These are phyloP conservation scores for Plasmodium relictum DNA, from an alignment of 169 alveolate genomes.

Conservation along the genomic window DNA sequence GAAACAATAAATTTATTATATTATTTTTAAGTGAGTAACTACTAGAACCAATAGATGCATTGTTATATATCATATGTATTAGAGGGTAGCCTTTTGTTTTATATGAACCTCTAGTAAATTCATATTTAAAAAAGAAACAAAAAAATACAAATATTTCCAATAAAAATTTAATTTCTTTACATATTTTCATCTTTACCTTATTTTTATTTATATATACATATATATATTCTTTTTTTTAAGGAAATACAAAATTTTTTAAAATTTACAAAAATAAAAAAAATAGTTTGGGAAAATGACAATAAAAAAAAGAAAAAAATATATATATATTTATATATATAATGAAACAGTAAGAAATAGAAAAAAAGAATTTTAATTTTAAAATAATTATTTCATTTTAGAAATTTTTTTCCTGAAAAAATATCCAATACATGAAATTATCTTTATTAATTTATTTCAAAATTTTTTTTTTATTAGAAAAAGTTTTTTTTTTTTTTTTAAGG, in stretches of 20 bases:
- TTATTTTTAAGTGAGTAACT: slow-evolving; percentile 34
- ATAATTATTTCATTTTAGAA: too few relatives aligned
- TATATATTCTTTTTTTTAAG: background rate
- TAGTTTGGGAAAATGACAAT: background rate
- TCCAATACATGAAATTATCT: too few relatives aligned
- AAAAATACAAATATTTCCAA: slow-evolving; percentile 18
- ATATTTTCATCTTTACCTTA: slow-evolving; percentile 1
- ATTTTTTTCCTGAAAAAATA: too few relatives aligned
- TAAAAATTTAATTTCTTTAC: background rate
- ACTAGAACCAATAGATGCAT: slow-evolving; percentile 20
- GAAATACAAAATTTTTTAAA: background rate
- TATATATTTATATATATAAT: background rate
- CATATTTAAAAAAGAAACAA: slow-evolving; percentile 33
- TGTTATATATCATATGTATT: slow-evolving; percentile 31
- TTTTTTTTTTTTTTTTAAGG: too few relatives aligned
- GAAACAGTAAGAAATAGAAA: slow-evolving; percentile 10
- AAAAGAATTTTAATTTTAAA: background rate
- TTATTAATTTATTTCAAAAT: too few relatives aligned
- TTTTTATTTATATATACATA: background rate
- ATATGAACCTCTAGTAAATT: slow-evolving; percentile 37
- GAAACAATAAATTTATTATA: slow-evolving; percentile 34
- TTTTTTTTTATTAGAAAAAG: too few relatives aligned
- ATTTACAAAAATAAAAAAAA: background rate
- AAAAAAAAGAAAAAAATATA: slow-evolving; percentile 28
- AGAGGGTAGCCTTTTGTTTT: slow-evolving; percentile 64